phyloP scores from a whole-genome alignment of 1,284 basidiomycete genomes.

The Sutorius eximius region DNA sequence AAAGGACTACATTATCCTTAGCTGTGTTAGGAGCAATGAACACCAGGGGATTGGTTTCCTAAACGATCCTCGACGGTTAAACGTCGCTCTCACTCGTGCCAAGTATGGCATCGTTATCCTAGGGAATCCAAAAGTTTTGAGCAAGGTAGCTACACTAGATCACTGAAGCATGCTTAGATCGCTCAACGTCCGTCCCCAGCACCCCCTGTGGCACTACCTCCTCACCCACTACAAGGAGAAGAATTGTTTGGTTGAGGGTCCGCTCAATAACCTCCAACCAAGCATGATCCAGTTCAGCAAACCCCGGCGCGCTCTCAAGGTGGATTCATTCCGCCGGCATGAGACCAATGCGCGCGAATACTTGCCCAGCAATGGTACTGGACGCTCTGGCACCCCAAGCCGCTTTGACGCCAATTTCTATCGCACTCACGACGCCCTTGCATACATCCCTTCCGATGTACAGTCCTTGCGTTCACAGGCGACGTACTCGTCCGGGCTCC shows the following conservation, averaged over 20 bases:
- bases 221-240: conserved; percentile 99
- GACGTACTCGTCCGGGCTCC: conserved; percentile 87
- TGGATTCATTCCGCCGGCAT: conserved; percentile 89
- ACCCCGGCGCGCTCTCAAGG: conserved; percentile 82
- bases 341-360: conserved; percentile 83
- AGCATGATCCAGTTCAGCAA: conserved; percentile 99
- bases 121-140: conserved; percentile 97
- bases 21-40: conserved; percentile 98
- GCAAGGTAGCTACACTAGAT: conserved; percentile 70
- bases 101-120: conserved; percentile 98
- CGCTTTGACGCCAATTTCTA: conserved; percentile 95
- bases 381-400: conserved; percentile 78
- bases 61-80: conserved; percentile 95
- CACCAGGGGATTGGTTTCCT: conserved; percentile 99
- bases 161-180: conserved; percentile 11
- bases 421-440: conserved; percentile 90
- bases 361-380: conserved; percentile 39
- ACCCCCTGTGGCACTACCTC: conserved; percentile 97
- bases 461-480: conserved; percentile 94
- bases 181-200: conserved; percentile 48
- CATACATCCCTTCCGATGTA: conserved; percentile 93
- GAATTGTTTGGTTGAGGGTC: conserved; percentile 91
- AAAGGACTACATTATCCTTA: conserved; percentile 99
- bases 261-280: conserved; percentile 92
- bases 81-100: conserved; percentile 95